Evolutionary conservation across 164 flowering plant genomes (phyloP), one percentile per base, ranked within the genome.

Genomic region (Vitis amurensis): DNA sequence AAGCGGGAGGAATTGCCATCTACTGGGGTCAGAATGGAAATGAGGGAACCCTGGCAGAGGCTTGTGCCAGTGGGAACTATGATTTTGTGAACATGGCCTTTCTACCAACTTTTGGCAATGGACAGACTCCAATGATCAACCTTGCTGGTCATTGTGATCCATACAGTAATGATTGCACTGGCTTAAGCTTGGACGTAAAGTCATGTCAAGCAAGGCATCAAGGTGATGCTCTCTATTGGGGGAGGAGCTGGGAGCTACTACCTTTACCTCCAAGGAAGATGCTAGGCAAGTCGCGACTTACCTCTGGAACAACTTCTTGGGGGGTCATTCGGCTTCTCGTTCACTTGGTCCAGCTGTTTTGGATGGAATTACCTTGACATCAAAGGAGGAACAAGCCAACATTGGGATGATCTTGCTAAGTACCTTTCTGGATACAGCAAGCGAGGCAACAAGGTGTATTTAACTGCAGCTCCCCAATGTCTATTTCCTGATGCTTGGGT

Each of bases 391-490:
- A 49, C 72, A 9, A 11, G 13, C 11, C 44, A 57, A 9, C 50
- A 69, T 11, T 79, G 69, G 67, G 74, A 59, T 12, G 79, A 70
- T 7, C 69, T 77, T 10, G 79, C 75, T 1, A 63, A 51, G 69
- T 62, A 2, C 27, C 64, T 78, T 2, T 48, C 50, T 10, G 50
- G 15, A 2, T 67, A 65, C 23, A 53, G 79, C 48, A 50, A 64
- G 29, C 8, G 11, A 16, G 69, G 80, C 17, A 70, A 67, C 68
- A 81, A 76, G 23, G 78, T 77, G 2, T 74, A 71, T 70, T 13
- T 80, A 11, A 61, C 81, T 0, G 81, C 78, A 8, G 81, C 80
- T 15, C 80, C 77, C 14, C 80, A 77, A 23, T 77, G 77, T 23
- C 27, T 23, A 23, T 23, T 23, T 23, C 27, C 27, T 23, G 27